Conservation (phyloP, 768 basidiomycete genomes). For the Lenzites betulinus region DNA sequence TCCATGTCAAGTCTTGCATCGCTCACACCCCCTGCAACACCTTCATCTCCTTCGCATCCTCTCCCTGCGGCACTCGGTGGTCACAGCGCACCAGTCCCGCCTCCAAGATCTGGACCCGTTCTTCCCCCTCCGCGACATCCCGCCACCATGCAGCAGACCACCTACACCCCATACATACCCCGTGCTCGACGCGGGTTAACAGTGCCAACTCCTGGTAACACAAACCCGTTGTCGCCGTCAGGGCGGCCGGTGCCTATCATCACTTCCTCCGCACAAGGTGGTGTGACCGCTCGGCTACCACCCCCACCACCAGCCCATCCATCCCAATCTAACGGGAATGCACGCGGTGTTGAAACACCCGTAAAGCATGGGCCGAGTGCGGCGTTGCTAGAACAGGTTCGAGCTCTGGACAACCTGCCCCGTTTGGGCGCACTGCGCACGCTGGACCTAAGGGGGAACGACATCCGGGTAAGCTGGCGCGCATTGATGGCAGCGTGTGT, state of each 20-base stretch:
- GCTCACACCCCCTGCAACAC: constrained; percentile 36
- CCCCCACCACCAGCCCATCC: constrained; percentile 23
- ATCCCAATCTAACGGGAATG: constrained; percentile 16
- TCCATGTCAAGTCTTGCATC: constrained; percentile 27
- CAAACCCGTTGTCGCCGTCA: constrained; percentile 42
- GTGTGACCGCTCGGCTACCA: constrained; percentile 50
- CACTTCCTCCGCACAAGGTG: constrained; percentile 53
- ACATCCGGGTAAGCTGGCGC: constrained; percentile 67
- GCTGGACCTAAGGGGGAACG: constrained; percentile 90
- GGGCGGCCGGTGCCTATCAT: constrained; percentile 68
- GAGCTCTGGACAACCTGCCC: constrained; percentile 86
- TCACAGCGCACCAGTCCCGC: constrained; percentile 41
- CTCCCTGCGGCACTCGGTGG: constrained; percentile 25
- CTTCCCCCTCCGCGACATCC: constrained; percentile 55
- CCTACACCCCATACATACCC: constrained; percentile 84
- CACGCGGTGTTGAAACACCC: constrained; percentile 11
- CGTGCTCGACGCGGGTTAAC: constrained; percentile 50
- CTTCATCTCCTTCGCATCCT: constrained; percentile 34
- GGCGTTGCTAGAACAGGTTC: constrained; percentile 83
- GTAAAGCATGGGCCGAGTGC: constrained; percentile 59
- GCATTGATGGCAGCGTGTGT: not conserved
- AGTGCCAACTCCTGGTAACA: constrained; percentile 25
- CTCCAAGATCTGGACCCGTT: constrained; percentile 41
- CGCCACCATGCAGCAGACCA: constrained; percentile 58
- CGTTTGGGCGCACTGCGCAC: constrained; percentile 84